These are phyloP conservation scores for Plasmopara viticola DNA, from an alignment of 352 stramenopile species.

Conservation along the genomic window DNA sequence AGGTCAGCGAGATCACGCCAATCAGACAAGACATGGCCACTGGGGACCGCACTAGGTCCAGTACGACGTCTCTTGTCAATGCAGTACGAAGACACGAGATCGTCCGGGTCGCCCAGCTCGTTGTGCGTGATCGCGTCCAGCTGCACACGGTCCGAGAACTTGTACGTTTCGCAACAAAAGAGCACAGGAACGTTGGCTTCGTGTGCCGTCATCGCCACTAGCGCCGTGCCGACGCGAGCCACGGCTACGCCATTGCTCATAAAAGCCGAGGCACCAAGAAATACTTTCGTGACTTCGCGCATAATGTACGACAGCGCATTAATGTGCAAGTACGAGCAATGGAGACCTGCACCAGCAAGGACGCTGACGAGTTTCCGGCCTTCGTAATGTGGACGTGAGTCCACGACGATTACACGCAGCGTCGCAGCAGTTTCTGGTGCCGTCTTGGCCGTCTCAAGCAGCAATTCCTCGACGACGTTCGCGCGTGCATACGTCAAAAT, in stretches of 20 bases:
- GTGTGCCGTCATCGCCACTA: constrained; percentile 89
- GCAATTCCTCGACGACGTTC: constrained; percentile 87
- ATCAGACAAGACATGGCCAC: constrained; percentile 68
- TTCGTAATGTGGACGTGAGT: constrained; percentile 86
- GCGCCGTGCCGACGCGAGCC: constrained; percentile 86
- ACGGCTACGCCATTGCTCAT: constrained; percentile 95
- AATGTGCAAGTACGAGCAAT: constrained; percentile 92
- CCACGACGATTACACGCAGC: constrained; percentile 93
- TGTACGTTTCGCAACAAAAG: constrained; percentile 99
- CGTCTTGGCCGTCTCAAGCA: constrained; percentile 48
- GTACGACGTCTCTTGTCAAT: constrained; percentile 40
- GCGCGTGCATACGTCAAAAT: constrained; percentile 92
- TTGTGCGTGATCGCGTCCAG: constrained; percentile 97
- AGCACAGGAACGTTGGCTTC: constrained; percentile 93
- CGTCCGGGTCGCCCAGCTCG: constrained; percentile 93
- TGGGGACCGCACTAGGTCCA: constrained; percentile 6
- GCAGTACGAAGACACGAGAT: constrained; percentile 60
- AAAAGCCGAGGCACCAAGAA: constrained; percentile 91
- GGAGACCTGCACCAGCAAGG: constrained; percentile 61
- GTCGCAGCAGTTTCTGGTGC: constrained; percentile 23
- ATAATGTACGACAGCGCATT: constrained; percentile 95
- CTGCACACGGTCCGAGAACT: constrained; percentile 94
- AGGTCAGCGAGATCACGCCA: constrained; percentile 70
- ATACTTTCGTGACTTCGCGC: constrained; percentile 94
- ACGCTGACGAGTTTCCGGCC: constrained; percentile 74